Percentiles rank a stretch among this genome's conserved stretches.
These are phyloP conservation scores for Zygosaccharomyces pseudobailii DNA, from an alignment of 1,139 yeast species.

Conservation along the genomic window DNA sequence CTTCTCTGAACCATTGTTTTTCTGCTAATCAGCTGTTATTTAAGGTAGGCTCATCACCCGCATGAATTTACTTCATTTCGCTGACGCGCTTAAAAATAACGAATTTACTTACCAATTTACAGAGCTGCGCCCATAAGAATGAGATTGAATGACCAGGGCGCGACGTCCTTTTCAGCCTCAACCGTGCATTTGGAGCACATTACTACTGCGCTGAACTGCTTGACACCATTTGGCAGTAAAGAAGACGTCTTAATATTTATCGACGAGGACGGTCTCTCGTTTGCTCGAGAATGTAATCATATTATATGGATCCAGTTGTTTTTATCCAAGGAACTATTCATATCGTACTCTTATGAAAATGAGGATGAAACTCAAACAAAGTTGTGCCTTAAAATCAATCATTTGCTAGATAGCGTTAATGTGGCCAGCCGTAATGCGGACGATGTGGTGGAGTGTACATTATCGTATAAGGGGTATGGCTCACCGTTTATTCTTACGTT, in stretches of 20 bases:
- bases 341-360: conserved; percentile 26
- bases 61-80: too few species aligned
- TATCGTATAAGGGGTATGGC: conserved; percentile 53
- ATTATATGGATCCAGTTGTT: conserved; percentile 32
- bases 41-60: too few species aligned
- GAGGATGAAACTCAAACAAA: conserved; percentile 21
- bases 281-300: conserved; percentile 36
- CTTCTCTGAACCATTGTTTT: background rate
- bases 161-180: conserved; percentile 27
- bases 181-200: conserved; percentile 34
- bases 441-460: conserved; percentile 42
- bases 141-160: background rate
- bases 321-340: conserved; percentile 33
- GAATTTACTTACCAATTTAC: background rate
- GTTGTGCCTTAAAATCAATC: conserved; percentile 39
- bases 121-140: background rate
- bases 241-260: conserved; percentile 34
- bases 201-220: conserved; percentile 32
- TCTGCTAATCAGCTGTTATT: too few species aligned
- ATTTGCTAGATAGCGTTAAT: conserved; percentile 44
- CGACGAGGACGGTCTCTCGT: conserved; percentile 38
- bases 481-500: conserved; percentile 64
- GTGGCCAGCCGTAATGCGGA: conserved; percentile 34
- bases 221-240: conserved; percentile 30
- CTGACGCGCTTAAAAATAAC: too few species aligned